Percentiles rank a stretch among this genome's conserved stretches.
Conservation (phyloP, 768 basidiomycete species). For the Albatrellus ellisii region DNA sequence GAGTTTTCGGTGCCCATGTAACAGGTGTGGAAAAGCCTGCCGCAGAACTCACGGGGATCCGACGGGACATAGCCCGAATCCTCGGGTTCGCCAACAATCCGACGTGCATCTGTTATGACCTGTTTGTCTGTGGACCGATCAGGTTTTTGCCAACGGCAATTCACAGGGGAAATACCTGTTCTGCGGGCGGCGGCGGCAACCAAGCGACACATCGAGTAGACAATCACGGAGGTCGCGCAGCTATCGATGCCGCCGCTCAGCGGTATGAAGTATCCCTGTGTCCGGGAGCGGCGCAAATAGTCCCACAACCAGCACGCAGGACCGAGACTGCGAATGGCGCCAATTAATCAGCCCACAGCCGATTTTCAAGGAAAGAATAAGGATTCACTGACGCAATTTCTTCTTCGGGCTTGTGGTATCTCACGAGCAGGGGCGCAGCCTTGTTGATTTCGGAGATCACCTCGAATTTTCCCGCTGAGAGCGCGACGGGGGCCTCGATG, state of each 20-base stretch:
- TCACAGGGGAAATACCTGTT: slow-evolving; percentile 39
- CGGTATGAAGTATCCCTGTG: slow-evolving; percentile 91
- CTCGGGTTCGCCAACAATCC: slow-evolving; percentile 76
- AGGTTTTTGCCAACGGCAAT: slow-evolving; percentile 2
- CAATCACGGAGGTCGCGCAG: slow-evolving; percentile 92
- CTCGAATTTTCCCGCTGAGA: slow-evolving; percentile 65
- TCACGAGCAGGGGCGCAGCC: slow-evolving; percentile 28
- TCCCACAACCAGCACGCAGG: slow-evolving; percentile 99
- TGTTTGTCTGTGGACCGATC: slow-evolving; percentile 63
- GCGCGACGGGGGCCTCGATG: slow-evolving; percentile 67
- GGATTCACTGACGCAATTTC: slow-evolving; percentile 78
- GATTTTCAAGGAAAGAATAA: background rate
- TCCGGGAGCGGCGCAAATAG: slow-evolving; percentile 86
- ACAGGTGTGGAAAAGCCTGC: slow-evolving; percentile 89
- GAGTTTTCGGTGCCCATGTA: slow-evolving; percentile 99
- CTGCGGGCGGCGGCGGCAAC: slow-evolving; percentile 66
- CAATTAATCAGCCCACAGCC: background rate
- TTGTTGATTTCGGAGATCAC: slow-evolving; percentile 28
- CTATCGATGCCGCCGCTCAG: slow-evolving; percentile 95
- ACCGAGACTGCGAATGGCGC: slow-evolving; percentile 49
- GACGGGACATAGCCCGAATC: slow-evolving; percentile 74
- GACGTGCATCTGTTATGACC: slow-evolving; percentile 82
- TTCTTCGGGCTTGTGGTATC: slow-evolving; percentile 84
- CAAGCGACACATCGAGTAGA: slow-evolving; percentile 91
- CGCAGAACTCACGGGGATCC: slow-evolving; percentile 79